Percentiles rank a stretch among this genome's conserved stretches.
Evolutionary conservation across 2,329 filamentous ascomycete genomes (phyloP).

Genomic region (Coleophoma cylindrospora): DNA sequence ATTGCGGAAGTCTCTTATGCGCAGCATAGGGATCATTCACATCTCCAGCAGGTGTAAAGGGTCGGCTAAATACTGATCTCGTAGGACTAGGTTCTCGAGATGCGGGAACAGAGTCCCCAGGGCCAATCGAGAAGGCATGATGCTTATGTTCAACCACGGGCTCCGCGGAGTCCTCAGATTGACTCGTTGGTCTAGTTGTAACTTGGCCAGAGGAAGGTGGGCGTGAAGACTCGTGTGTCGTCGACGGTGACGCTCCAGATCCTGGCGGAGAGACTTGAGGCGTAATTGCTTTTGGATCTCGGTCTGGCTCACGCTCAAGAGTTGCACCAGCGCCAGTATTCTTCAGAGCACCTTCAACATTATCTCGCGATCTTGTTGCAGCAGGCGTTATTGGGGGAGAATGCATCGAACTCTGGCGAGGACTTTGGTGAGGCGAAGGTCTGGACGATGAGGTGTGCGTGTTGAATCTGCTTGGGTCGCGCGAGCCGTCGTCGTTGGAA

Average conservation of each 20-base stretch:
- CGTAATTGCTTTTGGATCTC: constrained; percentile 51
- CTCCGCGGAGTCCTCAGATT: constrained; percentile 13
- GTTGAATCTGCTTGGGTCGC: constrained; percentile 57
- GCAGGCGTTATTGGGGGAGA: constrained; percentile 88
- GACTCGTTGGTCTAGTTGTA: constrained; percentile 16
- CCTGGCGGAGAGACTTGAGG: constrained; percentile 63
- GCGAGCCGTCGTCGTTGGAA: constrained; percentile 52
- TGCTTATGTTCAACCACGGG: constrained; percentile 8
- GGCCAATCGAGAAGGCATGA: constrained; percentile 26
- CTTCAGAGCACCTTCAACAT: constrained; percentile 25
- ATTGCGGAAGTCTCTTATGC: constrained; percentile 67
- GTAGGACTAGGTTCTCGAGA: constrained; percentile 63
- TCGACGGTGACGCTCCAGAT: constrained; percentile 37
- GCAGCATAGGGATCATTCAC: constrained; percentile 84
- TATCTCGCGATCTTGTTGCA: constrained; percentile 60
- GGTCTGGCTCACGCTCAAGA: constrained; percentile 30
- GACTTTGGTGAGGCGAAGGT: constrained; percentile 63
- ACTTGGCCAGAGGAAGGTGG: constrained; percentile 27
- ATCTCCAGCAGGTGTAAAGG: constrained; percentile 75
- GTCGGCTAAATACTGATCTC: constrained; percentile 62
- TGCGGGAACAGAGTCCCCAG: constrained; percentile 45
- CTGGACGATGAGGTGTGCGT: constrained; percentile 64
- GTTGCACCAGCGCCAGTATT: constrained; percentile 20
- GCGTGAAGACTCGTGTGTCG: constrained; percentile 20
- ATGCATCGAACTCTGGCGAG: constrained; percentile 66